These are phyloP conservation scores for Penicillium sp. DNA, from an alignment of 2,329 filamentous ascomycete genomes.

Conservation along the genomic window DNA sequence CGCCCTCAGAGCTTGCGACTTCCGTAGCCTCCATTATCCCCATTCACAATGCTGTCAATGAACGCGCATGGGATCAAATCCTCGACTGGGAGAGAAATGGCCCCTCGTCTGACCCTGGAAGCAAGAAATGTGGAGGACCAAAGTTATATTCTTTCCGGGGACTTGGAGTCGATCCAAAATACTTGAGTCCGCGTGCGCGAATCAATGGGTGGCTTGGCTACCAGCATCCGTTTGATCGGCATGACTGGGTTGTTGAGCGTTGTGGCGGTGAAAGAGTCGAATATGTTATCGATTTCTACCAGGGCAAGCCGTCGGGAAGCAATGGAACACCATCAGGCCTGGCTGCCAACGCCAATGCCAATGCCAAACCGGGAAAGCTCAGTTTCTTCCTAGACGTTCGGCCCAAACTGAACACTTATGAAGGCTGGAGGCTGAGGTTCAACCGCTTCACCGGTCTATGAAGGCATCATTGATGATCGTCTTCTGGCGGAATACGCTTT, in stretches of 20 bases:
- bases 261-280: slow-evolving; percentile 74
- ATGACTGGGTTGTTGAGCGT: slow-evolving; percentile 95
- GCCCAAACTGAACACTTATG: slow-evolving; percentile 62
- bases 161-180: slow-evolving; percentile 47
- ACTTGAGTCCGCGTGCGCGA: slow-evolving; percentile 76
- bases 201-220: slow-evolving; percentile 85
- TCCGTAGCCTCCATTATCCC: slow-evolving; percentile 93
- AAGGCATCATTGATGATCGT: neutral
- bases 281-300: slow-evolving; percentile 98
- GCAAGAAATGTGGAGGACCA: slow-evolving; percentile 70
- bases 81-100: slow-evolving; percentile 79
- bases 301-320: slow-evolving; percentile 57
- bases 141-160: slow-evolving; percentile 82
- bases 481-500: neutral
- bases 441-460: slow-evolving; percentile 48
- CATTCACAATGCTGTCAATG: slow-evolving; percentile 98
- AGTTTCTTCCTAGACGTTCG: slow-evolving; percentile 65
- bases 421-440: slow-evolving; percentile 59
- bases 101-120: slow-evolving; percentile 51
- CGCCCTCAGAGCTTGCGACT: slow-evolving; percentile 48
- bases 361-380: slow-evolving; percentile 43
- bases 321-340: slow-evolving; percentile 24
- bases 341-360: slow-evolving; percentile 32
- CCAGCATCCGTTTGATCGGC: slow-evolving; percentile 84
- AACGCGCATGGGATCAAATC: slow-evolving; percentile 92